Percentiles rank a stretch among this genome's conserved stretches.
Conservation (phyloP, 371 early-diverging fungal genomes). For the Syncephalastrum racemosum region DNA sequence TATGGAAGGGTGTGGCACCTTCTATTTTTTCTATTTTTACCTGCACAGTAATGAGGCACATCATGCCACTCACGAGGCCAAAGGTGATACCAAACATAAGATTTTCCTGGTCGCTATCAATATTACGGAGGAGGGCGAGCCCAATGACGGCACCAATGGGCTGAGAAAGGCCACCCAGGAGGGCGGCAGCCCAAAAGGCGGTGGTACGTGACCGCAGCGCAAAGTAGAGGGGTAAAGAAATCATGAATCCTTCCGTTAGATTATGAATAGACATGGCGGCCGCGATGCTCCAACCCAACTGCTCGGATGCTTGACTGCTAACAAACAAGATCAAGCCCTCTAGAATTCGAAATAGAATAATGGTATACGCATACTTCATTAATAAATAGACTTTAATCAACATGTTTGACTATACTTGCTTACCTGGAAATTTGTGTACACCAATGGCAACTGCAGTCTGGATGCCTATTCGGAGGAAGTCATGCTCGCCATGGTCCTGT, state of each 20-base stretch:
- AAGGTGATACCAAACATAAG: constrained; percentile 52
- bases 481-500: constrained; percentile 20
- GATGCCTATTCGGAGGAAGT: constrained; percentile 56
- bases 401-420: not conserved
- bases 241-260: constrained; percentile 78
- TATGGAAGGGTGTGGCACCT: constrained; percentile 4
- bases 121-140: constrained; percentile 40
- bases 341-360: constrained; percentile 3
- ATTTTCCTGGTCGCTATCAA: constrained; percentile 45
- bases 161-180: constrained; percentile 66
- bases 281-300: constrained; percentile 68
- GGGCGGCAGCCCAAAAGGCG: constrained; percentile 62
- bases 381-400: too few species aligned
- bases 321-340: constrained; percentile 80
- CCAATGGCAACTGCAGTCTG: constrained; percentile 78
- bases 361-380: too few species aligned
- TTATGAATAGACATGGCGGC: constrained; percentile 81
- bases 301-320: constrained; percentile 57
- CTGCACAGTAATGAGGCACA: constrained; percentile 59
- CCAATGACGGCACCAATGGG: constrained; percentile 67
- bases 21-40: constrained; percentile 20
- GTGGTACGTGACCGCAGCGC: constrained; percentile 63
- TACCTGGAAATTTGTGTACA: constrained; percentile 77
- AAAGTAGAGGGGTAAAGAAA: constrained; percentile 71
- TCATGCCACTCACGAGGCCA: constrained; percentile 69